phyloP scores from a whole-genome alignment of 2,329 filamentous ascomycete species.

The Periconia sp. region DNA sequence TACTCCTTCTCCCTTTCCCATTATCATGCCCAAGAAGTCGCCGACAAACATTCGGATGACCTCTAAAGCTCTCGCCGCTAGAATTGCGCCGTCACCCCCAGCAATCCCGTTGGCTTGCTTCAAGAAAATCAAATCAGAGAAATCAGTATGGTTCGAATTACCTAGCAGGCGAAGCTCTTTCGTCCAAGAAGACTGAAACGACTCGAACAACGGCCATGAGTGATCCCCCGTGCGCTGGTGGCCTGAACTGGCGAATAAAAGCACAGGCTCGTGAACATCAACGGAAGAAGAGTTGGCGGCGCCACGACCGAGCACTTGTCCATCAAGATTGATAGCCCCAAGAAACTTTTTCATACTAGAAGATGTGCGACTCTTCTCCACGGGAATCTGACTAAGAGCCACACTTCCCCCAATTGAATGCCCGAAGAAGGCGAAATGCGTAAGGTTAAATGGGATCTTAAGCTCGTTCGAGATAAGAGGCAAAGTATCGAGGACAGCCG shows the following conservation, averaged over 20 bases:
- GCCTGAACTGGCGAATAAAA: constrained; percentile 3
- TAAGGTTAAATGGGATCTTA: constrained; percentile 14
- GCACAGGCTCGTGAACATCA: constrained; percentile 4
- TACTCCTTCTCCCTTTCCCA: constrained; percentile 4
- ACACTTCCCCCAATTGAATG: constrained; percentile 24
- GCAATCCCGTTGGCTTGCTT: constrained; percentile 14
- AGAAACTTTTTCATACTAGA: constrained; percentile 6
- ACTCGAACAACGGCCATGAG: constrained; percentile 14
- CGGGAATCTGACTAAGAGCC: constrained; percentile 12
- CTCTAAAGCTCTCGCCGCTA: constrained; percentile 14
- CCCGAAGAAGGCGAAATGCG: constrained; percentile 19
- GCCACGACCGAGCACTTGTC: constrained; percentile 5
- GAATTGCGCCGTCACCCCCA: constrained; percentile 10
- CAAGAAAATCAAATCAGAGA: constrained; percentile 18
- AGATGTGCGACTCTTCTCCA: constrained; percentile 7
- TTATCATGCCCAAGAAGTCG: constrained; percentile 9
- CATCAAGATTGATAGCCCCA: constrained; percentile 17
- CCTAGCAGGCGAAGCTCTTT: constrained; percentile 13
- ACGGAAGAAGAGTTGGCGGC: constrained; percentile 4
- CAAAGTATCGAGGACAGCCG: constrained; percentile 14
- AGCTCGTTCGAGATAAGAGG: constrained; percentile 4
- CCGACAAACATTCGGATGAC: constrained; percentile 13
- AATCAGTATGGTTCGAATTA: constrained; percentile 17
- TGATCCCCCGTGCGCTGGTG: constrained; percentile 8
- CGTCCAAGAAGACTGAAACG: constrained; percentile 10